These are phyloP conservation scores for Scenedesmus sp. DNA, from an alignment of 163 green algal genomes.

Conservation along the genomic window DNA sequence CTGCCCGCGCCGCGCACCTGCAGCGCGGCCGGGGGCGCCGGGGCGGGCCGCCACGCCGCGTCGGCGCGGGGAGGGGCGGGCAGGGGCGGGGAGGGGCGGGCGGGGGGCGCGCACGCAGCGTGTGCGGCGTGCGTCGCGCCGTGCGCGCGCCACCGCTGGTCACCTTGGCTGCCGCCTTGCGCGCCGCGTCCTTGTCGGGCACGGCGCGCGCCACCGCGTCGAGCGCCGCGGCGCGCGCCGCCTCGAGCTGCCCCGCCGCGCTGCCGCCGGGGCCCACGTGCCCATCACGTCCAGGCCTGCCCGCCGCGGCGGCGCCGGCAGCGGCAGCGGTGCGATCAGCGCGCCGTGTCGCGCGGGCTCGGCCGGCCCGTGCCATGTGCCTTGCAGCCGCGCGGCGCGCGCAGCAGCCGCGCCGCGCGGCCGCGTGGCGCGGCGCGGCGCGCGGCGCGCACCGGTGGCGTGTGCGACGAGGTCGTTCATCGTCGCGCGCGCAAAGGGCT, in stretches of 20 bases:
- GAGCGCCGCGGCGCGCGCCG: conserved; percentile 32
- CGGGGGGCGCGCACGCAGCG: too few species aligned
- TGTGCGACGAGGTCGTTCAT: conserved; percentile 95
- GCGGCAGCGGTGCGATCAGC: neutral
- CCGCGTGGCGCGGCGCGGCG: too few species aligned
- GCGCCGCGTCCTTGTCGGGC: conserved; percentile 25
- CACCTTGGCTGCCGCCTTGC: conserved; percentile 50
- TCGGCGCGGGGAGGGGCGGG: too few species aligned
- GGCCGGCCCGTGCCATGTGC: too few species aligned
- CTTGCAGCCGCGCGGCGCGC: too few species aligned
- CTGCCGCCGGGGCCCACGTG: conserved; percentile 39
- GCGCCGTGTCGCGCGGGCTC: too few species aligned
- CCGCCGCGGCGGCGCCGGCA: conserved; percentile 34
- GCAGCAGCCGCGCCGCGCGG: too few species aligned
- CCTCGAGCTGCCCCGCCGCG: conserved; percentile 41
- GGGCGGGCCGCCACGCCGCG: too few species aligned
- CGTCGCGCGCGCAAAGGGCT: conserved; percentile 85
- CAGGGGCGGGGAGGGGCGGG: too few species aligned
- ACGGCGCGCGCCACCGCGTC: conserved; percentile 30
- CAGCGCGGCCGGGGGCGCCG: too few species aligned
- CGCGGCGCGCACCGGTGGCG: conserved; percentile 53
- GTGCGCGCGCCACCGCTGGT: too few species aligned
- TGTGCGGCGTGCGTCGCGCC: too few species aligned
- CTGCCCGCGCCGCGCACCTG: conserved; percentile 48
- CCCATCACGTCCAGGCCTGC: conserved; percentile 38